Percentiles rank a stretch among this genome's conserved stretches.
phyloP scores from a whole-genome alignment of 441 rosid genomes.

The Mallotus repandus region DNA sequence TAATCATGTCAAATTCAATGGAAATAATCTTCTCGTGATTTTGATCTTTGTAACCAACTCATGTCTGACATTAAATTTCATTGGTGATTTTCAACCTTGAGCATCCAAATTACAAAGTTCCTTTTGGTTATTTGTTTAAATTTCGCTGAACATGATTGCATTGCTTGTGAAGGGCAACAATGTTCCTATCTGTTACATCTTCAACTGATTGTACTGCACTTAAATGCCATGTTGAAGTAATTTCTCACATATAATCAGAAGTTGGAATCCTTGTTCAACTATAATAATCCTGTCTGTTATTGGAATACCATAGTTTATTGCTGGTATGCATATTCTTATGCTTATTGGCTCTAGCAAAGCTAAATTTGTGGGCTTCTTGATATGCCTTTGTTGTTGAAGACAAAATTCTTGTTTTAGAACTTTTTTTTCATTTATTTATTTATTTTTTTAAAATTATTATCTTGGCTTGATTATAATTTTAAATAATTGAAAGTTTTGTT shows the following conservation, averaged over 20 bases:
- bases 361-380: background rate
- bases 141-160: background rate
- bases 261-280: background rate
- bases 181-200: background rate
- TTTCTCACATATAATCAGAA: background rate
- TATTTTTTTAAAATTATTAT: too few species aligned
- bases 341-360: background rate
- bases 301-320: background rate
- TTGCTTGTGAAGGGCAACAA: background rate
- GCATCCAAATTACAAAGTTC: conserved; percentile 1
- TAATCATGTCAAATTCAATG: background rate
- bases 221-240: background rate
- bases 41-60: background rate
- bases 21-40: background rate
- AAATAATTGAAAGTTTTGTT: background rate
- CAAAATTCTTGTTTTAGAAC: background rate
- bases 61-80: background rate
- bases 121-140: background rate
- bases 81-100: background rate
- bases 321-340: too few species aligned
- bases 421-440: too few species aligned
- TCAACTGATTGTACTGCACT: background rate
- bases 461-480: background rate
- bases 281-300: background rate
- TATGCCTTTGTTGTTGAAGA: background rate